Percentiles rank a stretch among this genome's conserved stretches.
Evolutionary conservation across 2,329 filamentous ascomycete species (phyloP).

Genomic region (Penicillium expansum): DNA sequence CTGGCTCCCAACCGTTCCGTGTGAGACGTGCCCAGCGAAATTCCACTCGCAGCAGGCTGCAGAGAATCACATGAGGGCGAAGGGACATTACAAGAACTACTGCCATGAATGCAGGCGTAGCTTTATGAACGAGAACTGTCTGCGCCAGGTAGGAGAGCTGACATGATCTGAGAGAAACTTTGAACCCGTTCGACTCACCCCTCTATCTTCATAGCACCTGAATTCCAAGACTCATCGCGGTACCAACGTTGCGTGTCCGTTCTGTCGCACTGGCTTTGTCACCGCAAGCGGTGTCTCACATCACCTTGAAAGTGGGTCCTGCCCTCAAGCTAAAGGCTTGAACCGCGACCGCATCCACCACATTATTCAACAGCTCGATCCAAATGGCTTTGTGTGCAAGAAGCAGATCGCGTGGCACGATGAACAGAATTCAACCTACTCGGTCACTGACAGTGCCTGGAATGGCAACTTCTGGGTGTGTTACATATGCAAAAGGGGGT

Average conservation of each 20-base stretch:
- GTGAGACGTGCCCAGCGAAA: slow-evolving; percentile 14
- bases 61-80: neutral
- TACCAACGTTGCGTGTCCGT: slow-evolving; percentile 51
- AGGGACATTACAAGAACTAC: neutral
- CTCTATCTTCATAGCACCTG: slow-evolving; percentile 49
- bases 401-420: neutral
- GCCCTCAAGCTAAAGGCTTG: neutral
- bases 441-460: neutral
- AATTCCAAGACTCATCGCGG: slow-evolving; percentile 53
- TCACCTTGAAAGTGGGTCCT: slow-evolving; percentile 55
- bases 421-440: neutral
- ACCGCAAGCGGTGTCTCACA: slow-evolving; percentile 55
- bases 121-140: neutral
- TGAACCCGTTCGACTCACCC: neutral
- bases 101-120: neutral
- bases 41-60: neutral
- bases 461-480: slow-evolving; percentile 33
- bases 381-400: neutral
- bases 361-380: neutral
- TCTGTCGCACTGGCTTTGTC: slow-evolving; percentile 49
- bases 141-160: neutral
- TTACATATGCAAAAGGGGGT: slow-evolving; percentile 53
- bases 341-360: neutral
- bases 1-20: slow-evolving; percentile 23
- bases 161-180: neutral